Evolutionary conservation across 352 stramenopile species (phyloP).

Genomic region (Phytophthora kernoviae): DNA sequence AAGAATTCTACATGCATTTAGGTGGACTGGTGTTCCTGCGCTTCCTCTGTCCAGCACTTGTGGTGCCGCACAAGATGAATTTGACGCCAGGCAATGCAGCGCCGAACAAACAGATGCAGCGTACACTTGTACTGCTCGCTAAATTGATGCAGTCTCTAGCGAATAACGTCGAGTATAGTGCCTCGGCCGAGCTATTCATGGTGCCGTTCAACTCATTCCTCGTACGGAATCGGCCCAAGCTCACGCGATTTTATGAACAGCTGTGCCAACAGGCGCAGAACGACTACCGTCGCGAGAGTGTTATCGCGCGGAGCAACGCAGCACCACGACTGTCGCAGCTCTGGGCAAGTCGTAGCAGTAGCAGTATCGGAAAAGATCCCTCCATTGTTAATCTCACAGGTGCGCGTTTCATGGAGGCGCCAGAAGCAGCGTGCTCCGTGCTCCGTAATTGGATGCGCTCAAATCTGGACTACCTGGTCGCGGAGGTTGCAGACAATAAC

Average conservation of each 20-base stretch:
- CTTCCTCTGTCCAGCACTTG: slow-evolving; percentile 75
- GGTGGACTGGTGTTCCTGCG: slow-evolving; percentile 80
- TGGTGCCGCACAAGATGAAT: slow-evolving; percentile 76
- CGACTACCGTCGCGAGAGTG: slow-evolving; percentile 66
- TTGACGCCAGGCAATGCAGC: slow-evolving; percentile 50
- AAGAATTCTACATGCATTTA: slow-evolving; percentile 81
- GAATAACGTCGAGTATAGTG: slow-evolving; percentile 76
- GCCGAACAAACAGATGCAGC: slow-evolving; percentile 58
- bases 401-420: slow-evolving; percentile 33
- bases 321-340: slow-evolving; percentile 71
- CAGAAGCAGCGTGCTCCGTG: slow-evolving; percentile 53
- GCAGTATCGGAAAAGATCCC: slow-evolving; percentile 35
- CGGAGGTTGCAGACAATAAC: slow-evolving; percentile 55
- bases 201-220: slow-evolving; percentile 79
- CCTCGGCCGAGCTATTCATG: slow-evolving; percentile 77
- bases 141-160: slow-evolving; percentile 85
- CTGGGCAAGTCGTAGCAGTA: slow-evolving; percentile 46
- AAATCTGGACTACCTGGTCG: slow-evolving; percentile 51
- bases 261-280: slow-evolving; percentile 72
- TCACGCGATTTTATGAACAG: slow-evolving; percentile 79
- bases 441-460: slow-evolving; percentile 59
- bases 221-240: slow-evolving; percentile 50
- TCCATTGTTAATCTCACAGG: slow-evolving; percentile 48
- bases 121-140: slow-evolving; percentile 73
- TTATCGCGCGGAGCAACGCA: slow-evolving; percentile 59